Evolutionary conservation across 192 early-diverging fungal species (phyloP), one percentile per base, ranked within the genome.

Genomic region (Coemansia sp.): DNA sequence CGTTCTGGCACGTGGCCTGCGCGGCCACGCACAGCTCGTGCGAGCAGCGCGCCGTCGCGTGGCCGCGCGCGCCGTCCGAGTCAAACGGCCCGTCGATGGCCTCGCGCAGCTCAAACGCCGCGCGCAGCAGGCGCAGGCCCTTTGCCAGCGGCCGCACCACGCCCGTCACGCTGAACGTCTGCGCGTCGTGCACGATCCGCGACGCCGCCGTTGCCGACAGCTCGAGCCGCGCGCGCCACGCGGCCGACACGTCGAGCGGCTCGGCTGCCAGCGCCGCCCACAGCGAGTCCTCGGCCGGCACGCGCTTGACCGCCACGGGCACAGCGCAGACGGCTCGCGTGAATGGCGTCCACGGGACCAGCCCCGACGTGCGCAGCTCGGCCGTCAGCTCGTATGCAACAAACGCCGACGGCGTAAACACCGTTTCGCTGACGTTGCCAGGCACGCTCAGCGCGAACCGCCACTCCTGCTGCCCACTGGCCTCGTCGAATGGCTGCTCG

Each of bases 51-150:
- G 58, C 51, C 11, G 56, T 57, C 3, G 54, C 62, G 18, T 53
- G 56, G 40, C 47, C 33, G 49, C 29, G 31, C 10, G 50, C 53
- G 32, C 40, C 28, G 16, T n/a, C 19, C 22, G 48, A 31, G 45
- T 67, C 69, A 30, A 71, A 64, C 46, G 69, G 62, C 5, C 67
- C 69, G 9, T 54, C 48, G 49, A 64, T 27, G 29, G 57, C 52
- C 51, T 78, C 75, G 58, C 68, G 69, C 32, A 78, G 48, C 27
- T 78, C 67, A 52, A 78, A 78, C 4, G 64, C 65, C 12, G 64
- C 65, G 23, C 69, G 60, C 45, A 78, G 63, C 55, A 78, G 33
- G 10, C 75, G 65, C 58, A 78, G 46, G 23, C 75, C 75, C 50
- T 78, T 78, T 57, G 46, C 33, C 44, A 67, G 61, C 6, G 75